Percentiles rank a stretch among this genome's conserved stretches.
These are phyloP conservation scores for Cardamine occulta DNA, from an alignment of 345 rosid genomes.

Conservation along the genomic window DNA sequence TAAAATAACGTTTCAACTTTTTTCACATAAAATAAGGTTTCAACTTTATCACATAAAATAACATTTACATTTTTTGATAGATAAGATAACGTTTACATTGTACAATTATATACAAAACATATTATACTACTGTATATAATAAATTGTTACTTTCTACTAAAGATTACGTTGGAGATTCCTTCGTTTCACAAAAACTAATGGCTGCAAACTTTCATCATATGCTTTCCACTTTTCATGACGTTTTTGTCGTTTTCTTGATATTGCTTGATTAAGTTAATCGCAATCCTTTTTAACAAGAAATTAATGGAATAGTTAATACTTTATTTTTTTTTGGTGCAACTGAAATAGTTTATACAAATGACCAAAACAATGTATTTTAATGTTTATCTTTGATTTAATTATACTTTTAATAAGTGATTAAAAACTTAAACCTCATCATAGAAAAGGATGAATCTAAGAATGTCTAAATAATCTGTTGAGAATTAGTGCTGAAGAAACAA, in stretches of 20 bases:
- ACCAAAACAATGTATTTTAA: background rate
- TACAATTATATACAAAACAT: background rate
- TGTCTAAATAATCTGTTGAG: no score
- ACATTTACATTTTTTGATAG: background rate
- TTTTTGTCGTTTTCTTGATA: constrained; percentile 25
- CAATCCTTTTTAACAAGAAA: background rate
- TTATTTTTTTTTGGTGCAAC: background rate
- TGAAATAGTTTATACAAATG: background rate
- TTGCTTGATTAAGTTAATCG: constrained; percentile 1
- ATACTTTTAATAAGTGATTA: background rate
- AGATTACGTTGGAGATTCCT: constrained; percentile 24
- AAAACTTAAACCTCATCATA: background rate
- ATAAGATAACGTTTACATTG: background rate
- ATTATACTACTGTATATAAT: background rate
- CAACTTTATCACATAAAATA: constrained; percentile 18
- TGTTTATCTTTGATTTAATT: background rate
- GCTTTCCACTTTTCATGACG: constrained; percentile 31
- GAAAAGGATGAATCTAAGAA: background rate
- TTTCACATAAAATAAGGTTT: constrained; percentile 1
- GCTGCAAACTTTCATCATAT: constrained; percentile 39
- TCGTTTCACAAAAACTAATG: constrained; percentile 18
- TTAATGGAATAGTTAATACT: background rate
- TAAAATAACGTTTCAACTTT: constrained; percentile 14
- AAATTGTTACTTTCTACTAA: background rate
- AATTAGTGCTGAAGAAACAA: no score